Conservation (phyloP, 352 stramenopile species). For the Blastocystis sp. region DNA sequence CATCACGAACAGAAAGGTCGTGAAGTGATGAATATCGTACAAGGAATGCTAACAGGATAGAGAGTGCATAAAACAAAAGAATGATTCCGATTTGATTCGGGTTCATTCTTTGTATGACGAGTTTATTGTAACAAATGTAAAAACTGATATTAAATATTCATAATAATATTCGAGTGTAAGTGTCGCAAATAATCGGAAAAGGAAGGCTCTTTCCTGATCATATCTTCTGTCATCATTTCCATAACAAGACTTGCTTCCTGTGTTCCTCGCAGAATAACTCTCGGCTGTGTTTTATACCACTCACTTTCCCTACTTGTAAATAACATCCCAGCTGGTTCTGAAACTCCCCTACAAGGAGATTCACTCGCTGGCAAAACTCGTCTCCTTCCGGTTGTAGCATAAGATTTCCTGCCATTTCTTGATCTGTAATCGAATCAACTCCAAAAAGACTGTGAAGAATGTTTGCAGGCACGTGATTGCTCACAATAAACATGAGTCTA, state of each 20-base stretch:
- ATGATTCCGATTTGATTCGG: neutral
- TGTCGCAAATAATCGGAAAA: slow-evolving; percentile 54
- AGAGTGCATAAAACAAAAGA: slow-evolving; percentile 3
- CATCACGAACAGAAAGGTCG: neutral
- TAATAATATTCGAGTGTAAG: slow-evolving; percentile 41
- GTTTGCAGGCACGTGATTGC: slow-evolving; percentile 16
- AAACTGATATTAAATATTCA: neutral
- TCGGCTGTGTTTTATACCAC: neutral
- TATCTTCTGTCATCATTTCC: slow-evolving; percentile 59
- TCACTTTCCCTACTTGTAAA: neutral
- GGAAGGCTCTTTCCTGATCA: neutral
- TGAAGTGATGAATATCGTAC: neutral
- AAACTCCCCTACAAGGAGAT: slow-evolving; percentile 19
- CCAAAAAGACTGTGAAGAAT: slow-evolving; percentile 31
- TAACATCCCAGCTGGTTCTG: slow-evolving; percentile 25
- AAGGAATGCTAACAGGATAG: neutral
- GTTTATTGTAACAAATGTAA: neutral
- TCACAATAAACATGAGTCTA: slow-evolving; percentile 34
- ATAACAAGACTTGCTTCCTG: slow-evolving; percentile 9
- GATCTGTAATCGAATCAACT: neutral
- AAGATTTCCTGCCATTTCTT: neutral
- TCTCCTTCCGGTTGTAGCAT: slow-evolving; percentile 7
- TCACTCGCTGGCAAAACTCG: slow-evolving; percentile 44
- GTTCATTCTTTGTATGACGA: neutral
- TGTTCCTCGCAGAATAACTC: slow-evolving; percentile 29